A percentile compares a stretch with the other conserved stretches of the same genome.
Evolutionary conservation across 192 early-diverging fungal species (phyloP).

Genomic region (Podila epigama): DNA sequence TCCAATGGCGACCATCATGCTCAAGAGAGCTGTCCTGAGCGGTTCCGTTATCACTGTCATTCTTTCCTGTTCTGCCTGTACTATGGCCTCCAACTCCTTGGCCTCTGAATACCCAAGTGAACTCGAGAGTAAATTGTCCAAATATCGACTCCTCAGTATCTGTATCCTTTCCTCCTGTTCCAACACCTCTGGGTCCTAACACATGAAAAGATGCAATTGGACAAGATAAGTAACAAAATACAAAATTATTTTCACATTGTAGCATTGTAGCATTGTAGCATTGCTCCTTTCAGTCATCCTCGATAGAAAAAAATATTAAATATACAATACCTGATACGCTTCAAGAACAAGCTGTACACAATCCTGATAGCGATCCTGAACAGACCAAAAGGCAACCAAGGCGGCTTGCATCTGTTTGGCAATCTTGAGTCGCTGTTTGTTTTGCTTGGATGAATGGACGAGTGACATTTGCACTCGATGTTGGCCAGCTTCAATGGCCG

Average conservation of each 20-base stretch:
- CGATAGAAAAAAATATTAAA: neutral
- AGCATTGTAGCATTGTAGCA: neutral
- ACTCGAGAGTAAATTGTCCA: conserved; percentile 22
- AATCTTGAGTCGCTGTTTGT: conserved; percentile 13
- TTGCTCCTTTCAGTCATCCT: neutral
- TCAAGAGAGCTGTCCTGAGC: conserved; percentile 21
- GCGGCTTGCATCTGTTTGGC: conserved; percentile 19
- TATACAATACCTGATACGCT: conserved; percentile 17
- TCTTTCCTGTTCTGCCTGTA: conserved; percentile 9
- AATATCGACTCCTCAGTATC: conserved; percentile 33
- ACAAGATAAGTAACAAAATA: neutral
- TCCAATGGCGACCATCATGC: conserved; percentile 6
- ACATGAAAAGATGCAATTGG: neutral
- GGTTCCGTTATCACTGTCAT: conserved; percentile 15
- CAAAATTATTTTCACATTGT: neutral
- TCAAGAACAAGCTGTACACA: conserved; percentile 24
- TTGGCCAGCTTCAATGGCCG: neutral
- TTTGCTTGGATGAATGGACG: conserved; percentile 2
- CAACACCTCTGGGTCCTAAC: conserved; percentile 23
- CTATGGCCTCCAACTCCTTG: neutral
- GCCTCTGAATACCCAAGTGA: conserved; percentile 6
- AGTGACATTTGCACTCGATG: neutral
- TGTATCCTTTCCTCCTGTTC: conserved; percentile 14
- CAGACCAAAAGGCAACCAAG: conserved; percentile 23
- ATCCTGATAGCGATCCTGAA: conserved; percentile 27